Base-by-base conservation (phyloP, 305 asterid genomes). In the Ilex paraguariensis region DNA sequence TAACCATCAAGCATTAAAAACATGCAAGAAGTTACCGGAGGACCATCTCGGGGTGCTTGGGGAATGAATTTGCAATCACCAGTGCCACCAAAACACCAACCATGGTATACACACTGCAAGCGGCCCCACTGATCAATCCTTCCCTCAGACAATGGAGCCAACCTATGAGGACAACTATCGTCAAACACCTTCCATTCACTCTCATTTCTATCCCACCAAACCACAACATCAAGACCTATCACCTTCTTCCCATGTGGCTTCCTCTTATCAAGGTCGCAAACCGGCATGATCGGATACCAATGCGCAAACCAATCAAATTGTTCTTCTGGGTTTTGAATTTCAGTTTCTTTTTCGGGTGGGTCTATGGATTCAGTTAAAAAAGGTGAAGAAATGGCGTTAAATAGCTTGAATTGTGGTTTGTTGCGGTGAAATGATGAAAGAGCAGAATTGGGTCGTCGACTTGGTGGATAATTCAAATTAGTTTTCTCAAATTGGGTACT, bases 91-190 rank as follows among this genome's bases (percentile, higher is more conserved):
- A 92, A 92, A 68, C 97, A 89, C 97, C 98, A 92, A 4, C 97
- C 98, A 67, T 92, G 97, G 75, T 92, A 92, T 32, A 92, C 98
- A 73, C 98, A 89, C 77, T 89, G 98, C 82, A 92, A 72, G 75
- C 97, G 81, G 0, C 98, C 98, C 95, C 89, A 82, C 7, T 87
- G 95, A 81, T 92, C 98, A 67, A 92, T 92, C 77, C 98, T 87
- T 65, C 98, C 98, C 56, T 89, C 95, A 44, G 97, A 89, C 46
- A 92, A 45, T 2, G 98, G 98, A 11, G 98, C 95, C 81, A 85
- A 67, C 66, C 98, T 74, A 69, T 92, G 98, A 68, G 98, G 97
- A 68, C 98, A 89, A 62, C 76, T 68, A 75, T 92, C 98, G 45
- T 87, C 91, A 63, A 92, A 87, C 64, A 89, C 97, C 71, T 87